Base-by-base conservation (phyloP, 2,329 filamentous ascomycete species). In the Penicillium vulpinum region DNA sequence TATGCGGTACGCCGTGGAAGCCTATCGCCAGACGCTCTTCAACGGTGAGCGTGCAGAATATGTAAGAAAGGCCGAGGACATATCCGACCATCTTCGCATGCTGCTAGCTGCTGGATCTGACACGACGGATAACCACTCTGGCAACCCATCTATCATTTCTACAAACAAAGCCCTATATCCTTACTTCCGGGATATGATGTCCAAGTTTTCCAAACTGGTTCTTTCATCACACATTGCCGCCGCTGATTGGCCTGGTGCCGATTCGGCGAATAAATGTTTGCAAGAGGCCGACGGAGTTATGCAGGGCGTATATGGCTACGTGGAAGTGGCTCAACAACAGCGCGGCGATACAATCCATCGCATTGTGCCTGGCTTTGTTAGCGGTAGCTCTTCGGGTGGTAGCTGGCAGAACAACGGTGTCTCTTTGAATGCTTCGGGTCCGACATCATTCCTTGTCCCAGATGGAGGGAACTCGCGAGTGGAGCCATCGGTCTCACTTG, bases 101-200 rank as follows among this genome's bases (percentile, higher is more conserved):
- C 84, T 99, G 8, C 85, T 99, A n/a, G 92, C 92, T 29, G 94
- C 94, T 54, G 94, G 92, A 9, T 99, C 94, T 33, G 92, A 93
- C 54, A 99, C 94, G 2, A 99, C 94, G 0, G 94, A 99, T 76
- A 99, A 99, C 70, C 94, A 99, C 73, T 97, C 94, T 21, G 94
- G 94, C 40, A 96, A 97, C 66, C 94, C 94, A 5, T 97, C 94
- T n/a, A 97, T 99, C 68, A 99, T 99, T 58, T 97, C 92, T 7
- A 95, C 91, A 5, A 99, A 99, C 80, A 97, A 97, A 74, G 90
- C 92, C 0, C 80, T 99, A 16, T 97, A 97, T 70, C 94, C 94
- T 24, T 92, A 97, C 75, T 99, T 99, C 77, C 84, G 94, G 52
- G 94, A 97, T 72, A 97, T 97, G 88, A 99, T 99, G 94, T 97